A percentile compares a stretch with the other conserved stretches of the same genome.
Evolutionary conservation across 805 yeast genomes (phyloP).

Genomic region (Kodamaea nitidulidarum): DNA sequence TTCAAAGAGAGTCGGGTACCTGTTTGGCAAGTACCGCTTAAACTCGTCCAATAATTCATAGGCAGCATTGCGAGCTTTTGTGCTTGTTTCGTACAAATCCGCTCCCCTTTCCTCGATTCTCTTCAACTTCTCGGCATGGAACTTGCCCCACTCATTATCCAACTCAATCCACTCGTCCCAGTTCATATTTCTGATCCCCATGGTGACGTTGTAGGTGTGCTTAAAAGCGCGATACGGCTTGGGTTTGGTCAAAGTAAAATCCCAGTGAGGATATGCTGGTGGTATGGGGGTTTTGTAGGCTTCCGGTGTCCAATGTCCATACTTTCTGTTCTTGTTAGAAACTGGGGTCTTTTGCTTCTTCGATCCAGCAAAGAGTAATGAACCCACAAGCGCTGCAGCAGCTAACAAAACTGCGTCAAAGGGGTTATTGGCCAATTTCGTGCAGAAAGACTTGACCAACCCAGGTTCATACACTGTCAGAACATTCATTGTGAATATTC

Average conservation of each 20-base stretch:
- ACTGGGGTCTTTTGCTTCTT: slow-evolving; percentile 1
- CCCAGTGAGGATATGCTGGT: slow-evolving; percentile 46
- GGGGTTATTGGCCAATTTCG: neutral
- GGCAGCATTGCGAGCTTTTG: slow-evolving; percentile 51
- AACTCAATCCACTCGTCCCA: slow-evolving; percentile 63
- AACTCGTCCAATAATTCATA: slow-evolving; percentile 54
- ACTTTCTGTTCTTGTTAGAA: slow-evolving; percentile 41
- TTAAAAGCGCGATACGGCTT: slow-evolving; percentile 65
- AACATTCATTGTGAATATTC: neutral
- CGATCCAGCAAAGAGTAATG: neutral
- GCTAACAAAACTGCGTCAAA: neutral
- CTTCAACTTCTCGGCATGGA: slow-evolving; percentile 48
- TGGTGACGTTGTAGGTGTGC: slow-evolving; percentile 59
- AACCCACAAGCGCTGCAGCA: neutral
- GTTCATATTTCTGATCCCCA: slow-evolving; percentile 66
- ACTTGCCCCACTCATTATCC: slow-evolving; percentile 61
- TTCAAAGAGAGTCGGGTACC: slow-evolving; percentile 55
- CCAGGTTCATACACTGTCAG: neutral
- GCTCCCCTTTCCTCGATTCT: slow-evolving; percentile 46
- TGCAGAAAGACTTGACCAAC: neutral
- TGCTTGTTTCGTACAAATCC: slow-evolving; percentile 48
- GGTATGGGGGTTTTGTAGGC: slow-evolving; percentile 48
- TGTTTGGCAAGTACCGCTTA: slow-evolving; percentile 46
- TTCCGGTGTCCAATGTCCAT: slow-evolving; percentile 55
- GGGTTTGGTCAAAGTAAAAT: slow-evolving; percentile 46